These are phyloP conservation scores for Candida xyloterini DNA, from an alignment of 805 yeast species.

Conservation along the genomic window DNA sequence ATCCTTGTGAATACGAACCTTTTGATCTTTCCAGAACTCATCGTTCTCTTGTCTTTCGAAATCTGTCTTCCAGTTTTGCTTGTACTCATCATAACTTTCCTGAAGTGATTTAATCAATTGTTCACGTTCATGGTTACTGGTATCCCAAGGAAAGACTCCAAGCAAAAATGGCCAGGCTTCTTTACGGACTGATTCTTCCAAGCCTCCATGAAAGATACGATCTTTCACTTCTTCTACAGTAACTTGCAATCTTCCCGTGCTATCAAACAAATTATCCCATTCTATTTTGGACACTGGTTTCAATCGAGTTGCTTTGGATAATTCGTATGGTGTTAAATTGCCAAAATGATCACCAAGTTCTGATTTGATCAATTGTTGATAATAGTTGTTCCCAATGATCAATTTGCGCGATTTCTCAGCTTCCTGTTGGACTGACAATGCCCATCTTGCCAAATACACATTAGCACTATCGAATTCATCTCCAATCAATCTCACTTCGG, in stretches of 20 bases:
- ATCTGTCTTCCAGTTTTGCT: slow-evolving; percentile 68
- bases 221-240: slow-evolving; percentile 79
- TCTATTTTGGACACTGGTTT: slow-evolving; percentile 66
- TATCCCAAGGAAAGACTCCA: slow-evolving; percentile 87
- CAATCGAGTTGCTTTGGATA: slow-evolving; percentile 58
- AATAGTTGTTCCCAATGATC: slow-evolving; percentile 57
- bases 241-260: slow-evolving; percentile 65
- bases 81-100: slow-evolving; percentile 49
- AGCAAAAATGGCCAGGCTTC: slow-evolving; percentile 87
- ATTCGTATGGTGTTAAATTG: slow-evolving; percentile 54
- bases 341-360: slow-evolving; percentile 59
- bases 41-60: slow-evolving; percentile 47
- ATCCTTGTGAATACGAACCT: slow-evolving; percentile 87
- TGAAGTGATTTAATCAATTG: slow-evolving; percentile 54
- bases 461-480: slow-evolving; percentile 93
- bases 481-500: slow-evolving; percentile 77
- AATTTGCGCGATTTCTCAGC: slow-evolving; percentile 61
- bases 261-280: slow-evolving; percentile 85
- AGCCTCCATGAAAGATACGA: slow-evolving; percentile 87
- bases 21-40: slow-evolving; percentile 86
- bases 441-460: slow-evolving; percentile 94
- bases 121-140: slow-evolving; percentile 64
- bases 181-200: slow-evolving; percentile 53
- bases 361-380: slow-evolving; percentile 48
- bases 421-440: slow-evolving; percentile 87